Conservation (phyloP, 2,329 filamentous ascomycete genomes). For the Arthrobotrys entomopaga region DNA sequence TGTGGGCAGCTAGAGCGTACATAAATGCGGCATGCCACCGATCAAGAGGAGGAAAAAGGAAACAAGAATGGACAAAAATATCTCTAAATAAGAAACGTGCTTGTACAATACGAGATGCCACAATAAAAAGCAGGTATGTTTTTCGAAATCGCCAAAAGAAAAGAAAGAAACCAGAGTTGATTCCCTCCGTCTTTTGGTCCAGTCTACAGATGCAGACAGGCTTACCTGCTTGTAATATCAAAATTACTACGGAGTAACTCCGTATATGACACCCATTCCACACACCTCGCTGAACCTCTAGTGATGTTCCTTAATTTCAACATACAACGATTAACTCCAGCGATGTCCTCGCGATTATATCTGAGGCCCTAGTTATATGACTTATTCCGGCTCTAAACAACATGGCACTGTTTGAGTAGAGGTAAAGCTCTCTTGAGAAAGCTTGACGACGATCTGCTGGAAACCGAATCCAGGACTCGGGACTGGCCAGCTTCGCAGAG, state of each 20-base stretch:
- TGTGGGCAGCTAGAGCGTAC: conserved; percentile 18
- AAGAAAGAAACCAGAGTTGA: too few species aligned
- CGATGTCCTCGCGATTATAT: conserved; percentile 35
- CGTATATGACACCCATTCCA: conserved; percentile 26
- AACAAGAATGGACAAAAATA: conserved; percentile 42
- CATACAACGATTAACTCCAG: conserved; percentile 16
- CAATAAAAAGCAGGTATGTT: conserved; percentile 18
- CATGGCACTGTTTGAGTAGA: conserved; percentile 23
- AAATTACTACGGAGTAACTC: too few species aligned
- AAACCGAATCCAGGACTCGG: conserved; percentile 33
- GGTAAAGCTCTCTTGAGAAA: conserved; percentile 36
- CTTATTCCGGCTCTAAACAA: conserved; percentile 22
- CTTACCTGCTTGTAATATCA: too few species aligned
- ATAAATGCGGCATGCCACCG: conserved; percentile 44
- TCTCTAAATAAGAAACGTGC: conserved; percentile 30
- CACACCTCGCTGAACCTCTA: conserved; percentile 10
- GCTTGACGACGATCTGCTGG: conserved; percentile 28
- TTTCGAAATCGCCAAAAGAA: conserved; percentile 14
- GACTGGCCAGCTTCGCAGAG: conserved; percentile 35
- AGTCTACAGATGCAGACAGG: too few species aligned
- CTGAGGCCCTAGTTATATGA: conserved; percentile 12
- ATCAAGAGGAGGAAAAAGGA: conserved; percentile 22
- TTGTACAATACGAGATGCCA: conserved; percentile 52
- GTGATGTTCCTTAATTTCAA: conserved; percentile 38
- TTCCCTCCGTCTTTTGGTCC: too few species aligned